Base-by-base conservation (phyloP, 306 rosid species). In the Carpinus viminea region DNA sequence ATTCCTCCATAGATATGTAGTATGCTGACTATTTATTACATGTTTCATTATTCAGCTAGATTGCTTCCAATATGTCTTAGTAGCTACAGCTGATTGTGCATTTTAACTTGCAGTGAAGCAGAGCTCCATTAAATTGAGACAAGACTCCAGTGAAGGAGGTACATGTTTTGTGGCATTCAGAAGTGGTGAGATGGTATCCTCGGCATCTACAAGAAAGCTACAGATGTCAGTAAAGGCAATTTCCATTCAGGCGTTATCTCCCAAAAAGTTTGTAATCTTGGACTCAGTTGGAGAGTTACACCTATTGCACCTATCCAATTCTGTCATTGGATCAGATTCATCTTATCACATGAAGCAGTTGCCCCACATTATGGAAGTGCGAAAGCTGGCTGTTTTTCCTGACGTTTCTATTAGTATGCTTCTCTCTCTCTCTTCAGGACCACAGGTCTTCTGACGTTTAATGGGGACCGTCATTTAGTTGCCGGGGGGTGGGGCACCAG, bases 251-350 rank as follows among this genome's bases (percentile, higher is more conserved):
- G 90, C 93, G 55, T 70, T 92, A 75, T 92, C 97, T 72, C 88
- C 85, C 57, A 87, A 79, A 76, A 88, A 81, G 83, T 87, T 87
- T 81, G 53, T 92, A 76, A 82, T 91, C 78, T 81, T 92, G 86
- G 97, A 91, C 79, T 92, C 98, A 7, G 87, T 68, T 78, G 98
- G 98, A 83, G 88, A 86, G 61, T 79, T 92, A 80, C 93, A 89
- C 81, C 72, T 88, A 73, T 85, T 94, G 84, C 83, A 81, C 85
- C 78, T 90, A 74, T 86, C 85, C 73, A 82, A 74, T 80, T 82
- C 90, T 71, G 83, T 84, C 70, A 47, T 77, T 66, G 97, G 97
- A 84, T 79, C 81, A 18, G 87, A 89, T 73, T 76, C 85, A 70
- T 13, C 89, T 41, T 86, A 81, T 78, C 80, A 74, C 78, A 77